phyloP scores from a whole-genome alignment of 495 filamentous ascomycete genomes.

The Talaromyces stipitatus region DNA sequence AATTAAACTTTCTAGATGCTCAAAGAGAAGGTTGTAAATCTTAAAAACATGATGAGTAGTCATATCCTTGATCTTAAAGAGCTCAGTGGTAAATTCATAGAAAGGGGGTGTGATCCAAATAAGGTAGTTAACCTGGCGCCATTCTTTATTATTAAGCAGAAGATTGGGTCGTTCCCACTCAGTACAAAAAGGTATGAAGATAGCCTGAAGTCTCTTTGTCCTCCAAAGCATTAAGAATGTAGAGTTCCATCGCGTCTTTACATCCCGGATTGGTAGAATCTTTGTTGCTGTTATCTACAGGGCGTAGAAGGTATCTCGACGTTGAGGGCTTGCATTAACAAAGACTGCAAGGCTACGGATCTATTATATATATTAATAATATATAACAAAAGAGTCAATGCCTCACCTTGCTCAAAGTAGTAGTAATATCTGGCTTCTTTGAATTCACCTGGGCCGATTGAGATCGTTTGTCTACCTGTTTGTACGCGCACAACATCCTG shows the following conservation, averaged over 20 bases:
- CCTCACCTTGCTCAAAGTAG: too few species aligned
- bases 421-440: too few species aligned
- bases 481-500: too few species aligned
- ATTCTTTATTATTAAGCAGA: slow-evolving; percentile 9
- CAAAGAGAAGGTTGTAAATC: slow-evolving; percentile 13
- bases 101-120: slow-evolving; percentile 10
- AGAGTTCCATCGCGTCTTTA: slow-evolving; percentile 7
- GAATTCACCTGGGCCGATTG: too few species aligned
- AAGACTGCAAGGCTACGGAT: slow-evolving; percentile 10
- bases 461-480: too few species aligned
- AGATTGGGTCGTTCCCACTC: slow-evolving; percentile 7
- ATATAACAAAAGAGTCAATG: too few species aligned
- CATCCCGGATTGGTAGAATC: slow-evolving; percentile 17
- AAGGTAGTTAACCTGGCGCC: slow-evolving; percentile 15
- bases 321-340: slow-evolving; percentile 13
- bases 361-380: not conserved
- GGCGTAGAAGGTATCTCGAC: slow-evolving; percentile 6
- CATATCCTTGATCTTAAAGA: slow-evolving; percentile 12
- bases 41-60: slow-evolving; percentile 11
- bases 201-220: too few species aligned
- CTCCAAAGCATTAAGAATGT: slow-evolving; percentile 11
- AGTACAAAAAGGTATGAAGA: slow-evolving; percentile 9
- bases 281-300: slow-evolving; percentile 7
- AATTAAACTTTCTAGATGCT: slow-evolving; percentile 4
- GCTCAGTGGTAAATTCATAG: slow-evolving; percentile 6